Conservation (phyloP, 2,329 filamentous ascomycete species). For the Didymellaceae sp. region DNA sequence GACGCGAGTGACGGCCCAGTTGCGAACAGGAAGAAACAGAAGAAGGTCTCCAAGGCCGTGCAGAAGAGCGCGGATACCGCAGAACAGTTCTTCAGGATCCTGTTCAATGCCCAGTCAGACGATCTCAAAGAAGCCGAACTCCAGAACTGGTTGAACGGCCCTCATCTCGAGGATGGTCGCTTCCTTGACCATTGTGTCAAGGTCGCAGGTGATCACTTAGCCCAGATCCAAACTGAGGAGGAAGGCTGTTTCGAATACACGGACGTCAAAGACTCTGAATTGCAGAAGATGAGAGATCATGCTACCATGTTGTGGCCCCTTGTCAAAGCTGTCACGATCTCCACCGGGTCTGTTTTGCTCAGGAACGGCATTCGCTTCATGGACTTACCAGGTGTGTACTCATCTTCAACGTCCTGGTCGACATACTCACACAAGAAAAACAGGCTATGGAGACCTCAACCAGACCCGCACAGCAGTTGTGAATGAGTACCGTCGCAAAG, state of each 20-base stretch:
- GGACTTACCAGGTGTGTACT: constrained; percentile 21
- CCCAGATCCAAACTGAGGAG: background rate
- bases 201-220: background rate
- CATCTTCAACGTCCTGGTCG: too few species aligned
- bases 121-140: background rate
- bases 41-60: background rate
- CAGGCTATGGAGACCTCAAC: constrained; percentile 24
- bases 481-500: constrained; percentile 14
- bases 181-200: constrained; percentile 4
- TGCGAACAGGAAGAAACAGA: background rate
- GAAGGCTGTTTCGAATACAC: background rate
- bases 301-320: constrained; percentile 18
- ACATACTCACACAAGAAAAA: too few species aligned
- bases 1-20: background rate
- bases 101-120: constrained; percentile 7
- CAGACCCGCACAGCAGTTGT: constrained; percentile 18
- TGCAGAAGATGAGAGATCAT: background rate
- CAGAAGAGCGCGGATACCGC: constrained; percentile 9
- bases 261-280: constrained; percentile 5
- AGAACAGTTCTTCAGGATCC: constrained; percentile 19
- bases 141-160: constrained; percentile 1
- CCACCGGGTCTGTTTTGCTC: constrained; percentile 17
- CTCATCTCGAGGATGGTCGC: constrained; percentile 6
- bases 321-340: constrained; percentile 16
- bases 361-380: constrained; percentile 10